Evolutionary conservation across 148 eudicot genomes (phyloP).

Genomic region (Camellia sinensis): DNA sequence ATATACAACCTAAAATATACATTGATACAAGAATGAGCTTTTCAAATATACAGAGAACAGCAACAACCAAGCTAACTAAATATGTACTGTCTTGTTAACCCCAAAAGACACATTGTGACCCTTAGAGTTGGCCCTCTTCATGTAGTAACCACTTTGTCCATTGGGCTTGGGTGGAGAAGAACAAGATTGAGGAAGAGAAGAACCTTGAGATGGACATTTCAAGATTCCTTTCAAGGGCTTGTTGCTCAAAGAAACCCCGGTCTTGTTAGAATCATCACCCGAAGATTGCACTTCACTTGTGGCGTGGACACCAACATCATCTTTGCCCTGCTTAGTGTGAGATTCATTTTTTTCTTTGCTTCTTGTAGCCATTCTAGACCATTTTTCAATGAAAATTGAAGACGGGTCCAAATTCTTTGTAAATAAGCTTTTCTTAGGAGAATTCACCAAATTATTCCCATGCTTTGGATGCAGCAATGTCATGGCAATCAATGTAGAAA

Average conservation of each 20-base stretch:
- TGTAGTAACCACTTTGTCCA: background rate
- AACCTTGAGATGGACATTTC: slow-evolving; percentile 24
- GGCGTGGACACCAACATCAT: background rate
- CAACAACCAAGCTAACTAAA: background rate
- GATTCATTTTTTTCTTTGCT: background rate
- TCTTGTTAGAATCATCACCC: background rate
- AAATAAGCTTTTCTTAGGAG: slow-evolving; percentile 12
- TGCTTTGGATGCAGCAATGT: slow-evolving; percentile 14
- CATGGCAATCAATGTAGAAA: slow-evolving; percentile 28
- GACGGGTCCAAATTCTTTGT: slow-evolving; percentile 22
- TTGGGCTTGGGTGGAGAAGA: slow-evolving; percentile 25
- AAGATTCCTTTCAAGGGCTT: slow-evolving; percentile 34
- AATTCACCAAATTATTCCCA: background rate
- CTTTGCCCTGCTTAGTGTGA: background rate
- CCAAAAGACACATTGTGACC: slow-evolving; percentile 9
- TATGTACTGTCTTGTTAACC: background rate
- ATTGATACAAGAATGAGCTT: too few relatives aligned
- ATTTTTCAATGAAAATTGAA: slow-evolving; percentile 18
- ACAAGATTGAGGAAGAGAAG: background rate
- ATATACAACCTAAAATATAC: too few relatives aligned
- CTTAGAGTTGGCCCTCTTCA: slow-evolving; percentile 8
- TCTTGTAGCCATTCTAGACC: slow-evolving; percentile 17
- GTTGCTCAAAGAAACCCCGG: background rate
- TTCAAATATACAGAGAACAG: too few relatives aligned
- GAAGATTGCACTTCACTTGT: background rate